A percentile compares a stretch with the other conserved stretches of the same genome.
These are phyloP conservation scores for Lodderomyces margitis DNA, from an alignment of 1,139 yeast genomes.

Conservation along the genomic window DNA sequence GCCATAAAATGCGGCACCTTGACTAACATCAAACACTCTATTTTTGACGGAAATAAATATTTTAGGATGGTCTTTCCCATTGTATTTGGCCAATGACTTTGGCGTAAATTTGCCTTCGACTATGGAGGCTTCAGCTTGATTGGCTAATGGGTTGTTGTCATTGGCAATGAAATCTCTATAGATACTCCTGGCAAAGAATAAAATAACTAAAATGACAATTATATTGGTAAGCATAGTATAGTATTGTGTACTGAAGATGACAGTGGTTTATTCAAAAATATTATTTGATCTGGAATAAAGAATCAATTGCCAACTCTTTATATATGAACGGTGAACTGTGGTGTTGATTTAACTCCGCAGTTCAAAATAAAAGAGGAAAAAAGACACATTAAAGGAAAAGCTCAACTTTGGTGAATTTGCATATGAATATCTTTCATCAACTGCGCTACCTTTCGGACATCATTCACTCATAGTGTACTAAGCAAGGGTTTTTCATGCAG, in stretches of 20 bases:
- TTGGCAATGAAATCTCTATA: slow-evolving; percentile 19
- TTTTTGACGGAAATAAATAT: slow-evolving; percentile 85
- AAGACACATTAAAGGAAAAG: not conserved
- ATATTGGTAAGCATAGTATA: slow-evolving; percentile 25
- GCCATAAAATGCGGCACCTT: slow-evolving; percentile 86
- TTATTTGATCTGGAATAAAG: no score
- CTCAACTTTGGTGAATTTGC: not conserved
- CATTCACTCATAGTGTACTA: no score
- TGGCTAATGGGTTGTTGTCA: slow-evolving; percentile 18
- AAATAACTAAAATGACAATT: slow-evolving; percentile 22
- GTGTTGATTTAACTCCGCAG: not conserved
- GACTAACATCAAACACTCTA: slow-evolving; percentile 79
- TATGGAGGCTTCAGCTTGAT: slow-evolving; percentile 47
- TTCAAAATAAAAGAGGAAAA: no score
- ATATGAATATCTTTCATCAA: not conserved
- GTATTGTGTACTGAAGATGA: not conserved
- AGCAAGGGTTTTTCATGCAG: no score
- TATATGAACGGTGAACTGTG: not conserved
- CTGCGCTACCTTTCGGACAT: no score
- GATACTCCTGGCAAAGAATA: slow-evolving; percentile 24
- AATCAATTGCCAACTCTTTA: no score
- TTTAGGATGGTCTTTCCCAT: slow-evolving; percentile 75
- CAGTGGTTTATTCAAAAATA: no score
- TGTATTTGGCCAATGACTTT: slow-evolving; percentile 62
- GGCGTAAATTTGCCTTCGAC: slow-evolving; percentile 85